phyloP scores from a whole-genome alignment of 2,329 filamentous ascomycete genomes.

The Teratosphaeria viscida region DNA sequence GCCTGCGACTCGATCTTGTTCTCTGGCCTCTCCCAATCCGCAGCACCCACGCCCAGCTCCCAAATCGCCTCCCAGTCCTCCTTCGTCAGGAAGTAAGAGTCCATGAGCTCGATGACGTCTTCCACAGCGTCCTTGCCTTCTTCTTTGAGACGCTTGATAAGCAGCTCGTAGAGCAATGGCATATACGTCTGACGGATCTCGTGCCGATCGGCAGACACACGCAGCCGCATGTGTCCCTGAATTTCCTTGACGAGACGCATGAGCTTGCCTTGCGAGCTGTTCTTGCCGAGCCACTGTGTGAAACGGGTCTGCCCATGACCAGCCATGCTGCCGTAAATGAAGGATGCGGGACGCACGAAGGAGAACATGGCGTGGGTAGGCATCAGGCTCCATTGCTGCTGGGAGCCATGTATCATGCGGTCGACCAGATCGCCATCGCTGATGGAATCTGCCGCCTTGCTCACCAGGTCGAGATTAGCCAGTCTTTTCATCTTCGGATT shows the following conservation, averaged over 20 bases:
- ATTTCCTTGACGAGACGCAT: slow-evolving; percentile 81
- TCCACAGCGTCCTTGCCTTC: slow-evolving; percentile 75
- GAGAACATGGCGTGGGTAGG: slow-evolving; percentile 92
- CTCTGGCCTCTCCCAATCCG: slow-evolving; percentile 52
- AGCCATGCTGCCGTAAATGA: slow-evolving; percentile 64
- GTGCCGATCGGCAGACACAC: slow-evolving; percentile 79
- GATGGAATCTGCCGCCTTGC: slow-evolving; percentile 87
- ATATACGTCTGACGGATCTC: slow-evolving; percentile 93
- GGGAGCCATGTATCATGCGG: slow-evolving; percentile 94
- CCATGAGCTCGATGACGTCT: slow-evolving; percentile 88
- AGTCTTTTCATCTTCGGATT: slow-evolving; percentile 55
- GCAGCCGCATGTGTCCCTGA: slow-evolving; percentile 91
- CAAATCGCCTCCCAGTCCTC: slow-evolving; percentile 91
- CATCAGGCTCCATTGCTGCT: slow-evolving; percentile 98
- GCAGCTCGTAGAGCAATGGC: slow-evolving; percentile 72
- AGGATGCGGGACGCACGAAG: slow-evolving; percentile 84
- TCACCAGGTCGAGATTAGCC: slow-evolving; percentile 75
- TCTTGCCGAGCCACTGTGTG: slow-evolving; percentile 88
- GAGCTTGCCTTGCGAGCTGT: slow-evolving; percentile 71
- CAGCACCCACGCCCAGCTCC: slow-evolving; percentile 80
- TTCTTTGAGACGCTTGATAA: slow-evolving; percentile 61
- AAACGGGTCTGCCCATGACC: slow-evolving; percentile 56
- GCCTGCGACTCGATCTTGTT: slow-evolving; percentile 75
- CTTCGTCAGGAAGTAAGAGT: slow-evolving; percentile 87
- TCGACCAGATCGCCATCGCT: slow-evolving; percentile 95